A percentile compares a stretch with the other conserved stretches of the same genome.
Conservation (phyloP, 2,329 filamentous ascomycete species). For the Alternaria sp. region DNA sequence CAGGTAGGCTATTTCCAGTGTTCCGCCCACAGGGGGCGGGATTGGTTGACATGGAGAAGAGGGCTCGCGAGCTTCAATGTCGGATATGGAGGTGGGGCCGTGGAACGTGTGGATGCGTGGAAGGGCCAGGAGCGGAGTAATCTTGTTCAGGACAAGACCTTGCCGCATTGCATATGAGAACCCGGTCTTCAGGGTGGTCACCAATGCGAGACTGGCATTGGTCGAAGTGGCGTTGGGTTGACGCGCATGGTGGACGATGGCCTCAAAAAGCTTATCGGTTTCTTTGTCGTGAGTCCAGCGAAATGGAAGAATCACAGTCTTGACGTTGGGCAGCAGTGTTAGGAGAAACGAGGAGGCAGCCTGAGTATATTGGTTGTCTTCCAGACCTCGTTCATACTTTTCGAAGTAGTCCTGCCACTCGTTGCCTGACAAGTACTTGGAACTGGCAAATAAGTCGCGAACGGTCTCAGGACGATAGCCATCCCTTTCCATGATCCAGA, state of each 20-base stretch:
- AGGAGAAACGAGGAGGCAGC: not conserved
- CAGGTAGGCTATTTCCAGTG: not conserved
- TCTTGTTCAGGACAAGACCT: not conserved
- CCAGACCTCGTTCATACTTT: not conserved
- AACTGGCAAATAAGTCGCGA: slow-evolving; percentile 21
- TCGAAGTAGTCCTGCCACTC: not conserved
- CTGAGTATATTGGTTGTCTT: not conserved
- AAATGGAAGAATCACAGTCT: not conserved
- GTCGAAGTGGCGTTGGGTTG: not conserved
- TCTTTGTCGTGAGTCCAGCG: not conserved
- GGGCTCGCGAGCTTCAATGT: not conserved
- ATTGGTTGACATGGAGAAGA: not conserved
- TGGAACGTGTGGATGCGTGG: not conserved
- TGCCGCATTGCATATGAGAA: not conserved
- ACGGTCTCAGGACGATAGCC: slow-evolving; percentile 21
- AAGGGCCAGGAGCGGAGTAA: not conserved
- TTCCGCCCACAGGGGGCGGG: not conserved
- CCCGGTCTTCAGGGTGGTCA: not conserved
- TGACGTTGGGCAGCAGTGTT: not conserved
- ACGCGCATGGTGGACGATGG: not conserved
- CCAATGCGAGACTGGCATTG: not conserved
- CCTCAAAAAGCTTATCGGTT: not conserved
- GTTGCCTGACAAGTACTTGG: slow-evolving; percentile 11
- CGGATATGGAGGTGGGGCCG: not conserved
- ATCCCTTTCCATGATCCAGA: slow-evolving; percentile 17